These are phyloP conservation scores for Epichloe hybrida DNA, from an alignment of 2,329 filamentous ascomycete species.

Conservation along the genomic window DNA sequence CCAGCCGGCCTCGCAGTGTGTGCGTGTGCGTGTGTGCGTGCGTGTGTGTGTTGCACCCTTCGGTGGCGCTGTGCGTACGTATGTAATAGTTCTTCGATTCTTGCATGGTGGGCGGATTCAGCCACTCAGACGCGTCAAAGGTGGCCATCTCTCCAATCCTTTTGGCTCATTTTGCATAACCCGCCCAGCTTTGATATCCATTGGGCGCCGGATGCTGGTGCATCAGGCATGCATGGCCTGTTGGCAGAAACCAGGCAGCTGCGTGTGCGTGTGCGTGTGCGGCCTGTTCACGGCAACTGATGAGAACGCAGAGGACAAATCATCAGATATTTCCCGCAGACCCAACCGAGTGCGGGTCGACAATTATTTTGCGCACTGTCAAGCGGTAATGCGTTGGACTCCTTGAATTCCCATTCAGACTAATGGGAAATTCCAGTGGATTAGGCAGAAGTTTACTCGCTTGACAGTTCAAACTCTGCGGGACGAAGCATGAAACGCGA, in stretches of 20 bases:
- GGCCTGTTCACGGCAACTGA: too few relatives aligned
- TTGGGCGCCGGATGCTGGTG: constrained; percentile 8
- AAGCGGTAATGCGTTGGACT: too few relatives aligned
- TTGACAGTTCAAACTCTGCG: too few relatives aligned
- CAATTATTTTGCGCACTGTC: neutral
- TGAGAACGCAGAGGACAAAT: neutral
- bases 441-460: neutral
- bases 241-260: neutral
- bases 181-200: constrained; percentile 1
- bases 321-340: neutral
- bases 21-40: too few relatives aligned
- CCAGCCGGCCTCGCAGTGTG: too few relatives aligned
- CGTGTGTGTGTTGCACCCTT: neutral
- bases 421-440: neutral
- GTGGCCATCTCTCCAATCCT: constrained; percentile 13
- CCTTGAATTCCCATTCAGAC: too few relatives aligned
- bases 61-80: neutral
- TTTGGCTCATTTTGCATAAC: constrained; percentile 11
- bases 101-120: constrained; percentile 6
- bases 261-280: too few relatives aligned
- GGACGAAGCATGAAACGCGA: too few relatives aligned
- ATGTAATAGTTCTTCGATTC: neutral
- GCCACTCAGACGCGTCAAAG: constrained; percentile 9
- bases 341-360: neutral
- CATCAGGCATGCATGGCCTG: constrained; percentile 1